Conservation (phyloP, 768 basidiomycete species). For the Collybia nuda region DNA sequence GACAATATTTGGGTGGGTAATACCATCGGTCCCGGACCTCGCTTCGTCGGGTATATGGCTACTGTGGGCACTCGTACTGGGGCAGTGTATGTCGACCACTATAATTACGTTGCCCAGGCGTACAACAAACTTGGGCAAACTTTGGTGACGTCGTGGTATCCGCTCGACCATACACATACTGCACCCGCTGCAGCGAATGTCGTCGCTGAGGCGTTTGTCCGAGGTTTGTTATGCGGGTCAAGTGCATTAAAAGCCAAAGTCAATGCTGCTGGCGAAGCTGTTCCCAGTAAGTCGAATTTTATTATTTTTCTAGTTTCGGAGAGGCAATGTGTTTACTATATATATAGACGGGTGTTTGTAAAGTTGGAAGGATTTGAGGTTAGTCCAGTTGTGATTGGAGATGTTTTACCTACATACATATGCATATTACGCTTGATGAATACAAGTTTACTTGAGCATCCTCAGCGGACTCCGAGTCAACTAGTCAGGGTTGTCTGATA, state of each 20-base stretch:
- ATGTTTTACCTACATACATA: too few relatives aligned
- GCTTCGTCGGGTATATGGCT: constrained; percentile 46
- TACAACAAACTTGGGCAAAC: constrained; percentile 39
- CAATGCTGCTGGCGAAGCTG: constrained; percentile 28
- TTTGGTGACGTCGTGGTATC: constrained; percentile 36
- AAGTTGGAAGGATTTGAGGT: background rate
- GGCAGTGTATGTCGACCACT: constrained; percentile 46
- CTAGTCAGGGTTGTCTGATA: too few relatives aligned
- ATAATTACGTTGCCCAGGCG: constrained; percentile 40
- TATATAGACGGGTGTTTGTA: constrained; percentile 7
- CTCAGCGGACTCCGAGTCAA: too few relatives aligned
- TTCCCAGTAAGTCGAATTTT: constrained; percentile 3
- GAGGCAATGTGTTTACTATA: background rate
- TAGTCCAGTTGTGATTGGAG: too few relatives aligned
- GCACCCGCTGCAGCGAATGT: constrained; percentile 42
- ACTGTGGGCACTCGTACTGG: constrained; percentile 33
- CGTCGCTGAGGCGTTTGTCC: constrained; percentile 47
- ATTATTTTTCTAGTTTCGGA: too few relatives aligned
- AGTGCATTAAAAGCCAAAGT: constrained; percentile 32
- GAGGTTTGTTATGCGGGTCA: constrained; percentile 41
- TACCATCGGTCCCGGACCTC: constrained; percentile 32
- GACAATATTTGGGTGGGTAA: constrained; percentile 40
- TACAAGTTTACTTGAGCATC: too few relatives aligned
- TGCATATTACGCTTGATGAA: too few relatives aligned
- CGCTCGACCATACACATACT: constrained; percentile 49